These are phyloP conservation scores for Endothia cerciana DNA, from an alignment of 2,329 filamentous ascomycete species.

Conservation along the genomic window DNA sequence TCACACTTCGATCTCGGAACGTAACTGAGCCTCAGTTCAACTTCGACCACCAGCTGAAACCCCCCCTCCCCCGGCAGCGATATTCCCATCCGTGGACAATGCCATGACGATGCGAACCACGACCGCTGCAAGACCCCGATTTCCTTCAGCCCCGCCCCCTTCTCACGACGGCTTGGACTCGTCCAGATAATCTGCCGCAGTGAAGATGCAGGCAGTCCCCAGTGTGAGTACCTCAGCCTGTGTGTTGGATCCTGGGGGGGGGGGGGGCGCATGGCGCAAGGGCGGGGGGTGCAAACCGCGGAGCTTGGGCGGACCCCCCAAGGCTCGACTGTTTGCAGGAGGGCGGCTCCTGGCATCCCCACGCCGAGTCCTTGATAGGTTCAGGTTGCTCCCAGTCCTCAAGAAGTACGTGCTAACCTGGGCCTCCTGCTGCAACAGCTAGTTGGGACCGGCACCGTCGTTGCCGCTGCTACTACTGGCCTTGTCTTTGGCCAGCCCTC, in stretches of 20 bases:
- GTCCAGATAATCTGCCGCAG: slow-evolving; percentile 37
- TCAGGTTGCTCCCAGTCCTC: too few relatives aligned
- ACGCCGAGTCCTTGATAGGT: background rate
- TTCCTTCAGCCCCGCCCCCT: slow-evolving; percentile 37
- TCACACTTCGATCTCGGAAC: background rate
- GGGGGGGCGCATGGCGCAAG: background rate
- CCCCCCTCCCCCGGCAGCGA: background rate
- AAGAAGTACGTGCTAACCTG: slow-evolving; percentile 15
- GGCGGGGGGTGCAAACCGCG: background rate
- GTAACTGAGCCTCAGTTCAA: background rate
- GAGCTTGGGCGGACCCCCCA: slow-evolving; percentile 6
- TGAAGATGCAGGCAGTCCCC: slow-evolving; percentile 45
- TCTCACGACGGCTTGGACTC: slow-evolving; percentile 37
- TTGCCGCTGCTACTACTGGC: slow-evolving; percentile 63
- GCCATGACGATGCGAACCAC: slow-evolving; percentile 45
- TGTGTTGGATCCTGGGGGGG: background rate
- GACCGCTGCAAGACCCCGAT: slow-evolving; percentile 38
- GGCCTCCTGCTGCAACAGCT: slow-evolving; percentile 46
- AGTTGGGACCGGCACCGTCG: slow-evolving; percentile 64
- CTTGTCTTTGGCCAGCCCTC: slow-evolving; percentile 61
- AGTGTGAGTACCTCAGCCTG: slow-evolving; percentile 47
- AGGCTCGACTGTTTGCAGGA: background rate
- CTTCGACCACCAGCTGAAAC: slow-evolving; percentile 9
- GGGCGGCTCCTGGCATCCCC: background rate
- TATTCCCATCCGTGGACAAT: slow-evolving; percentile 32